Conservation (phyloP, 75 land plant species). For the Larix kaempferi region DNA sequence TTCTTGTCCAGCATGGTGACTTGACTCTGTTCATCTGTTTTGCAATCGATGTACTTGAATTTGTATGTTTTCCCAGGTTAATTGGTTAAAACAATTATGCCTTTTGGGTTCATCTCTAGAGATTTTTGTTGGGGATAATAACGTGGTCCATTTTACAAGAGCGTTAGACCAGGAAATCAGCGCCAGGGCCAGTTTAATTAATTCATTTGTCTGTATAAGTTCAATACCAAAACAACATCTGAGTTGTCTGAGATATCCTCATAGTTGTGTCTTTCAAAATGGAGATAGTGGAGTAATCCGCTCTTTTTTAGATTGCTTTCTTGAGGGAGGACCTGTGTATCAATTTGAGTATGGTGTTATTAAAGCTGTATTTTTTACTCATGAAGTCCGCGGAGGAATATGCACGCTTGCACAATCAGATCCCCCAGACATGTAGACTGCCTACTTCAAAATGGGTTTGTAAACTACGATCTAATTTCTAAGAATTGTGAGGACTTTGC, state of each 20-base stretch:
- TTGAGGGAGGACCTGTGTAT: slow-evolving; percentile 24
- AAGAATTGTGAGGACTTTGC: slow-evolving; percentile 51
- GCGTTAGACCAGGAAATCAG: too few species aligned
- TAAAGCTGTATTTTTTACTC: neutral
- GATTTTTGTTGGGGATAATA: neutral
- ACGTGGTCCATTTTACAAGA: neutral
- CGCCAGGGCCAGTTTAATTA: too few species aligned
- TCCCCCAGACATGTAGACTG: slow-evolving; percentile 18
- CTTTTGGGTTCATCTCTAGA: neutral
- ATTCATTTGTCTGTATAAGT: too few species aligned
- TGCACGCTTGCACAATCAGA: slow-evolving; percentile 31
- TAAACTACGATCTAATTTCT: slow-evolving; percentile 23
- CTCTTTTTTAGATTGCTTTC: slow-evolving; percentile 38
- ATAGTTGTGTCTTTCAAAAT: neutral
- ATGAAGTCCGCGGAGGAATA: slow-evolving; percentile 26
- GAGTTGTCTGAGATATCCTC: neutral
- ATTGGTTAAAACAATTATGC: too few species aligned
- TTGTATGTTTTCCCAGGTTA: too few species aligned
- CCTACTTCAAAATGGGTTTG: slow-evolving; percentile 39
- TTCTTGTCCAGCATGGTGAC: too few species aligned
- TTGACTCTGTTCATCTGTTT: too few species aligned
- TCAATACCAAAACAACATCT: too few species aligned
- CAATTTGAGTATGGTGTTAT: slow-evolving; percentile 32
- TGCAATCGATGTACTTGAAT: too few species aligned
- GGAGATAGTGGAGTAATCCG: slow-evolving; percentile 22